Conservation (phyloP, 2,329 filamentous ascomycete genomes). For the Ascochyta lentis region DNA sequence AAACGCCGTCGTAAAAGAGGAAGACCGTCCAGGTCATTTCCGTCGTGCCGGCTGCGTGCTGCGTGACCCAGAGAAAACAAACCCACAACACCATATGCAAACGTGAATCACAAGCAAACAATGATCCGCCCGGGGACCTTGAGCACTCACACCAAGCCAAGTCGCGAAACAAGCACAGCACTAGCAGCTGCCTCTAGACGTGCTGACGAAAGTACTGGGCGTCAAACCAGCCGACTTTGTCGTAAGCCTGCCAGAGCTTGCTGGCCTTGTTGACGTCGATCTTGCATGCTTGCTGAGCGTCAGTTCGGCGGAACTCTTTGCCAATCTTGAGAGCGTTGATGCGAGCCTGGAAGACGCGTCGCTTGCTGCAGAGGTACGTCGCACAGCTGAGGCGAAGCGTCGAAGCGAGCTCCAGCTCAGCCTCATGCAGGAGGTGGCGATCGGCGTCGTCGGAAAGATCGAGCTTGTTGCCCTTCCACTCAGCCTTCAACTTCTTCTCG, state of each 20-base stretch:
- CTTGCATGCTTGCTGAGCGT: conserved; percentile 95
- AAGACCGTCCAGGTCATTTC: conserved; percentile 11
- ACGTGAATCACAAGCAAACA: conserved; percentile 27
- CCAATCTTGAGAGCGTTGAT: conserved; percentile 69
- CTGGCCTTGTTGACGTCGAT: conserved; percentile 98
- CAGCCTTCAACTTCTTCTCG: conserved; percentile 76
- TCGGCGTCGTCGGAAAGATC: conserved; percentile 73
- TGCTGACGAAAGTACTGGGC: conserved; percentile 57
- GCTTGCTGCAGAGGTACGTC: conserved; percentile 90
- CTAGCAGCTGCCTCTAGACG: conserved; percentile 30
- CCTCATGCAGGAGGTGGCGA: conserved; percentile 73
- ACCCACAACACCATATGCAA: conserved; percentile 33
- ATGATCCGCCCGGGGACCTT: not conserved
- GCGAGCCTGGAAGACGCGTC: conserved; percentile 83
- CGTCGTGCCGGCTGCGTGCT: conserved; percentile 28
- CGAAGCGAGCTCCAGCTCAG: conserved; percentile 78
- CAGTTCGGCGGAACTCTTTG: conserved; percentile 93
- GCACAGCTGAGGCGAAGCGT: conserved; percentile 83
- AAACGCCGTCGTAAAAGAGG: conserved; percentile 39
- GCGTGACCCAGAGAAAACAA: conserved; percentile 25
- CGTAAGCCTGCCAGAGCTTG: conserved; percentile 88
- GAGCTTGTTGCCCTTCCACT: conserved; percentile 83
- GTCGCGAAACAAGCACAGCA: not conserved
- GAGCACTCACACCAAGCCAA: not conserved
- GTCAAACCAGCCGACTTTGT: conserved; percentile 84